A percentile compares a stretch with the other conserved stretches of the same genome.
Evolutionary conservation across 192 early-diverging fungal genomes (phyloP).

Genomic region (Coemansia sp.): DNA sequence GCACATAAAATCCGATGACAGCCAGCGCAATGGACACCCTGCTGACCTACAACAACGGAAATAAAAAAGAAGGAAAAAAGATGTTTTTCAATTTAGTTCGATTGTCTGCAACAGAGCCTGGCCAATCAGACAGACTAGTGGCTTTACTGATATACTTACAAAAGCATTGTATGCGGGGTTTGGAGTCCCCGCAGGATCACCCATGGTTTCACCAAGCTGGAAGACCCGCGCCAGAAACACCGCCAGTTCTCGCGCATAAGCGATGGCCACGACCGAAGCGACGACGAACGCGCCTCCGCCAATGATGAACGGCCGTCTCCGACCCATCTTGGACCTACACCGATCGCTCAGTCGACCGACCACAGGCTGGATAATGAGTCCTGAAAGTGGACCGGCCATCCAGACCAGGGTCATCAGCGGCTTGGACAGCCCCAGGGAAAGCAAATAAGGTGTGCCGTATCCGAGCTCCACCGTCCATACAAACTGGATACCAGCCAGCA

Average conservation of each 20-base stretch:
- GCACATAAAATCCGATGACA: constrained; percentile 82
- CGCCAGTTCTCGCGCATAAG: constrained; percentile 47
- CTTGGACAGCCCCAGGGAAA: constrained; percentile 79
- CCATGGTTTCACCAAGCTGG: not conserved
- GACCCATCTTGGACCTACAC: constrained; percentile 66
- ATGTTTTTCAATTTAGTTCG: not conserved
- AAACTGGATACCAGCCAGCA: constrained; percentile 56
- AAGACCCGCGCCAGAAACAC: constrained; percentile 11
- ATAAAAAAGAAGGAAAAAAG: constrained; percentile 1
- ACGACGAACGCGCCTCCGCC: constrained; percentile 60
- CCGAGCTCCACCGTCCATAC: constrained; percentile 58
- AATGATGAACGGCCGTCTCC: constrained; percentile 84
- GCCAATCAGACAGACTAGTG: not conserved
- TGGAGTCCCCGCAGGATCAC: constrained; percentile 10
- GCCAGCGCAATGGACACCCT: constrained; percentile 65
- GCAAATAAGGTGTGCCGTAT: constrained; percentile 82
- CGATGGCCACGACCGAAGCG: constrained; percentile 35
- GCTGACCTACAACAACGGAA: constrained; percentile 30
- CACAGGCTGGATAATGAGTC: constrained; percentile 76
- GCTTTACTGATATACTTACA: constrained; percentile 10
- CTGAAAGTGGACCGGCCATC: constrained; percentile 87
- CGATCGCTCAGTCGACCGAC: constrained; percentile 84
- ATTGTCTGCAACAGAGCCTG: not conserved
- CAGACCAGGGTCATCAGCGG: constrained; percentile 88
- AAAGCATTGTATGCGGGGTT: constrained; percentile 15